These are phyloP conservation scores for Mucor racemosus DNA, from an alignment of 371 early-diverging fungal genomes.

Conservation along the genomic window DNA sequence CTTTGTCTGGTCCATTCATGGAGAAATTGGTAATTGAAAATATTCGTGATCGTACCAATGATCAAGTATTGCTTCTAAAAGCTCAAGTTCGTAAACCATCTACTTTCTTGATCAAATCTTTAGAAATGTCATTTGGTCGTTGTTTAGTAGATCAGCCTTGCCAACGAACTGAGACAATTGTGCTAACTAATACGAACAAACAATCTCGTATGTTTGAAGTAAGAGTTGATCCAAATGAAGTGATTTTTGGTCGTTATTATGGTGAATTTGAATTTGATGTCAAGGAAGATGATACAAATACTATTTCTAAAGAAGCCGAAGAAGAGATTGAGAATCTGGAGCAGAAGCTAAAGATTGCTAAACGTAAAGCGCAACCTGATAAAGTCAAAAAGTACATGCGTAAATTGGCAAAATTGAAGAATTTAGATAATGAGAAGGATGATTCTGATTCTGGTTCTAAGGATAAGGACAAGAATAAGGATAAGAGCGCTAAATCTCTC, in stretches of 20 bases:
- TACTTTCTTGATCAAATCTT: slow-evolving; percentile 83
- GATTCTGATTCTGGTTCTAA: slow-evolving; percentile 7
- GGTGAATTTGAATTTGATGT: slow-evolving; percentile 76
- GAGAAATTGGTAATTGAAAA: slow-evolving; percentile 92
- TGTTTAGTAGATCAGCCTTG: slow-evolving; percentile 63
- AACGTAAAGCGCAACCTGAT: slow-evolving; percentile 87
- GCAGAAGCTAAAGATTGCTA: slow-evolving; percentile 97
- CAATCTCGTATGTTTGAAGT: slow-evolving; percentile 85
- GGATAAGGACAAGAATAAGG: slow-evolving; percentile 4
- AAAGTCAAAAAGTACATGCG: slow-evolving; percentile 88
- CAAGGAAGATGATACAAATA: slow-evolving; percentile 64
- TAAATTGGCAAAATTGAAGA: slow-evolving; percentile 68
- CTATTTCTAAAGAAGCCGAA: slow-evolving; percentile 82
- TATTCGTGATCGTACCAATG: slow-evolving; percentile 84
- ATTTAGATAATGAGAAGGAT: slow-evolving; percentile 34
- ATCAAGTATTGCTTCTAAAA: slow-evolving; percentile 83
- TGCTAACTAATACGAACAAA: slow-evolving; percentile 82
- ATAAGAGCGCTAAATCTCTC: not conserved
- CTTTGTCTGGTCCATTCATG: slow-evolving; percentile 83
- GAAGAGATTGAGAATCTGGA: slow-evolving; percentile 95
- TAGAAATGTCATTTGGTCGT: slow-evolving; percentile 79
- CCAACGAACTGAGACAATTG: slow-evolving; percentile 54
- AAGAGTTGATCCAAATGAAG: slow-evolving; percentile 74
- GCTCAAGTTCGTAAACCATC: slow-evolving; percentile 91
- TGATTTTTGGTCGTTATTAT: slow-evolving; percentile 61